Base-by-base conservation (phyloP, 208 protist species). In the Trypanosoma melophagium region DNA sequence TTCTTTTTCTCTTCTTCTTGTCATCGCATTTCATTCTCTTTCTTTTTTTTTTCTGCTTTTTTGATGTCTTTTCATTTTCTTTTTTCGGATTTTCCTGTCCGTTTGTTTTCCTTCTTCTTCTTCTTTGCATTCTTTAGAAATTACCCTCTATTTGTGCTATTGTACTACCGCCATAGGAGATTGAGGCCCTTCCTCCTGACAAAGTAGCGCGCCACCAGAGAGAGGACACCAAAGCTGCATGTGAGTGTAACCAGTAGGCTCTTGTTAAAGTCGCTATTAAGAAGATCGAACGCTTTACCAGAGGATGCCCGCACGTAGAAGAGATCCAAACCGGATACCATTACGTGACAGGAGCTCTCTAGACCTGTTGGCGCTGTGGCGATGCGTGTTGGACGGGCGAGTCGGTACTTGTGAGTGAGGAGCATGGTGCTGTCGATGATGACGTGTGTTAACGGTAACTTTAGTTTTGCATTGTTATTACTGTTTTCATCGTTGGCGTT, bases 251-350 rank as follows among this genome's bases (percentile, higher is more conserved):
- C 76, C 13, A 97, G 80, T 17, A 92, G 74, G 3, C 72, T 80
- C 67, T 96, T 93, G 77, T 92, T 94, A 75, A 96, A 97, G 65
- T 96, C 93, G 56, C 82, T 93, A 71, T 96, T 95, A 10, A 97
- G 81, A 21, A 96, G 60, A 59, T 97, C 93, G 68, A 96, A 97
- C 41, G 88, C 81, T 71, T 97, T 97, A 21, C 90, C 90, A 0
- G 90, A 90, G 22, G 81, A 78, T 19, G 82, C 76, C 40, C 93
- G 88, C 40, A 92, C 89, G 78, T 95, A 97, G 76, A 96, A 97
- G 14, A 96, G 49, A 60, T 97, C 93, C 4, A 94, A 68, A 14
- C 93, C 93, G 0, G 81, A 74, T 1, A 94, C 89, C 12, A 95
- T 28, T 3, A 97, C 81, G 64, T 95, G 87, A 59, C 80, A 88